A percentile compares a stretch with the other conserved stretches of the same genome.
Evolutionary conservation across 2,329 filamentous ascomycete genomes (phyloP).

Genomic region (Ceratocystis lukuohia): DNA sequence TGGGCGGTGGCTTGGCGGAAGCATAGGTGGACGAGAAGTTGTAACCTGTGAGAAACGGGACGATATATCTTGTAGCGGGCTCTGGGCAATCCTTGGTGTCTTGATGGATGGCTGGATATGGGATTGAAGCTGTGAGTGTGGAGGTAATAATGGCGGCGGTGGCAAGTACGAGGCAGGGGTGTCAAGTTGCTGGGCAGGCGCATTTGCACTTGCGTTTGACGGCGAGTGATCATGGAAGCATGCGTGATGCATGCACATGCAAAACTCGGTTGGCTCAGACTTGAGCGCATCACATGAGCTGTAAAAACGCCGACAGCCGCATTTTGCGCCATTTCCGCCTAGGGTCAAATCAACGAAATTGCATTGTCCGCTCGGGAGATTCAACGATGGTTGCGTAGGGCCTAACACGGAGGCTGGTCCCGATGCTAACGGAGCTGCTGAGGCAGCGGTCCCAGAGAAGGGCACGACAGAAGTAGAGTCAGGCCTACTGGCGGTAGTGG

Average conservation of each 20-base stretch:
- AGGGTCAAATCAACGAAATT: conserved; percentile 43
- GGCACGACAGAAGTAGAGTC: neutral
- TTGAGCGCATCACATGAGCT: conserved; percentile 28
- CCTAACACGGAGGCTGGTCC: conserved; percentile 19
- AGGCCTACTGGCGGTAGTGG: neutral
- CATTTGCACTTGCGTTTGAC: neutral
- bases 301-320: conserved; percentile 48
- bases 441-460: neutral
- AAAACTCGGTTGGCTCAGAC: conserved; percentile 36
- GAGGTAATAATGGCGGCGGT: conserved; percentile 33
- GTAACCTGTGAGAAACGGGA: conserved; percentile 28
- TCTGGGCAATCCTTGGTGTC: neutral
- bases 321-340: conserved; percentile 39
- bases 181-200: conserved; percentile 19
- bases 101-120: conserved; percentile 29
- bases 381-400: conserved; percentile 23
- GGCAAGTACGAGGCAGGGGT: conserved; percentile 20
- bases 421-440: neutral
- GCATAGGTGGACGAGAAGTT: neutral
- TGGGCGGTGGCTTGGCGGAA: neutral
- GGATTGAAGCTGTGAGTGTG: conserved; percentile 26
- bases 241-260: conserved; percentile 51
- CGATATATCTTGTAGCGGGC: conserved; percentile 34
- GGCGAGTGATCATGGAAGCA: conserved; percentile 43
- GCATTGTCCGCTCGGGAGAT: conserved; percentile 40